phyloP scores from a whole-genome alignment of 176 grass and related monocot genomes.

The Typha latifolia region DNA sequence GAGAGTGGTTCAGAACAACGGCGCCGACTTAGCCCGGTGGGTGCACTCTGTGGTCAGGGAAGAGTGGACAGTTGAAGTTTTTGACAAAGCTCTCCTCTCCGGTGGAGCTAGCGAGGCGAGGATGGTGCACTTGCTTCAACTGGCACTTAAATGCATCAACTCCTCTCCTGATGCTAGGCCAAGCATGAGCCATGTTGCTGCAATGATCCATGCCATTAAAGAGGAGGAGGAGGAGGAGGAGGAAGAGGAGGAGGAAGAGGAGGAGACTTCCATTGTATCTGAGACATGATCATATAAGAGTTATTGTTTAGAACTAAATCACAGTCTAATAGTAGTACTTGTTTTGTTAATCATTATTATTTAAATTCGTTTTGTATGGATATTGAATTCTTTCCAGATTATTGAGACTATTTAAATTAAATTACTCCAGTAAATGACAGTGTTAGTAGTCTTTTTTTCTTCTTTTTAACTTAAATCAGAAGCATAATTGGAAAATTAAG shows the following conservation, averaged over 20 bases:
- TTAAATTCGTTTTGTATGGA: background rate
- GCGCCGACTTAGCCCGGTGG: conserved; percentile 46
- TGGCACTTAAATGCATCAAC: conserved; percentile 43
- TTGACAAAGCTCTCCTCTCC: conserved; percentile 43
- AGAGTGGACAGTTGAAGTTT: conserved; percentile 76
- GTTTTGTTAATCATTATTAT: background rate
- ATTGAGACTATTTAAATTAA: background rate
- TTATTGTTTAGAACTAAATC: background rate
- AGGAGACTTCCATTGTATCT: conserved; percentile 18
- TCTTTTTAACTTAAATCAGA: no score
- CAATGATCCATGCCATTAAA: conserved; percentile 34
- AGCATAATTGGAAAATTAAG: background rate
- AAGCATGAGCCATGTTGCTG: conserved; percentile 32
- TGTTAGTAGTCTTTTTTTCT: no score
- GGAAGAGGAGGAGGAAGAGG: conserved; percentile 25
- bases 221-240: conserved; percentile 29
- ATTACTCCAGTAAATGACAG: no score
- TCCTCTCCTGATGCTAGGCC: conserved; percentile 19
- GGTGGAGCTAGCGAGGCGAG: conserved; percentile 29
- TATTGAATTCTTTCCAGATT: background rate
- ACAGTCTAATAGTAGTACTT: background rate
- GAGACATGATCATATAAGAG: conserved; percentile 6
- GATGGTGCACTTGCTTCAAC: conserved; percentile 47
- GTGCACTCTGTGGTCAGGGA: conserved; percentile 51
- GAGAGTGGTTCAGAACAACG: conserved; percentile 34